Conservation (phyloP, 129 eudicot genomes). For the Apium graveolens region DNA sequence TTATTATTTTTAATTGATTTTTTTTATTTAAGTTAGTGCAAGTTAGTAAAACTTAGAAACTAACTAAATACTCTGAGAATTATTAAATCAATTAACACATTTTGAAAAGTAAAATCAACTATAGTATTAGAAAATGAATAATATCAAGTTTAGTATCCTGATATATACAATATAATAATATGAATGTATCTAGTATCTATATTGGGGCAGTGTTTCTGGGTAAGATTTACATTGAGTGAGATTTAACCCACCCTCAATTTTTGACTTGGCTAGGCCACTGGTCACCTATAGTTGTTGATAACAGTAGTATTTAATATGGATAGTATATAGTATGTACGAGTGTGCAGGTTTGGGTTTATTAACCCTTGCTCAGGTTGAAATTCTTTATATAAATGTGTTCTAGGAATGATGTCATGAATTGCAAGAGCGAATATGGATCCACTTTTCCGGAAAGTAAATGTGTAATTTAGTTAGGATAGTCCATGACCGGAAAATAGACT, state of each 20-base stretch:
- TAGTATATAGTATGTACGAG: not conserved
- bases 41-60: too few species aligned
- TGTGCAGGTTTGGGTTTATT: constrained; percentile 1
- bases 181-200: not conserved
- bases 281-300: not conserved
- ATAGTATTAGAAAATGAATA: not conserved
- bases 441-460: not conserved
- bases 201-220: not conserved
- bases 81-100: not conserved
- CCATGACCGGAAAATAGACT: not conserved
- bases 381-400: not conserved
- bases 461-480: not conserved
- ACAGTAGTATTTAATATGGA: not conserved
- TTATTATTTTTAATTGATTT: not conserved
- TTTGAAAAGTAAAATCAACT: not conserved
- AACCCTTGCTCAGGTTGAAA: not conserved
- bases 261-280: not conserved
- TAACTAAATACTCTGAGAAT: not conserved
- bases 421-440: not conserved
- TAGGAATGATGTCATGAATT: not conserved
- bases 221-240: not conserved
- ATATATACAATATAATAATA: not conserved
- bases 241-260: not conserved
- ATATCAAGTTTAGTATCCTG: not conserved
- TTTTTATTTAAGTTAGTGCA: not conserved